A percentile compares a stretch with the other conserved stretches of the same genome.
Conservation (phyloP, 371 early-diverging fungal species). For the Rhizopus stolonifer region DNA sequence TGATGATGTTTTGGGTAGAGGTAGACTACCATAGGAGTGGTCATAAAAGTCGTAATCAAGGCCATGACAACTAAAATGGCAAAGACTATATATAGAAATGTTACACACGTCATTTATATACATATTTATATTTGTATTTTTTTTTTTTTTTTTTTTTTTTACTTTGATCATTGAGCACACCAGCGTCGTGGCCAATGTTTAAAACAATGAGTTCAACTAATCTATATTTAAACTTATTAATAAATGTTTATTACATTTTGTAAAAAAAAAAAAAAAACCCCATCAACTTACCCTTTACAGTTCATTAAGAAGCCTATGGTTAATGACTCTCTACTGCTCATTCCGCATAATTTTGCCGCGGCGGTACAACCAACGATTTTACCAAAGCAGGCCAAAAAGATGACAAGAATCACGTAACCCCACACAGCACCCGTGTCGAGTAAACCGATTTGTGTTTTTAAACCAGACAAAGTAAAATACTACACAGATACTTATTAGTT, state of each 20-base stretch:
- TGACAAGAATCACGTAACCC: constrained; percentile 78
- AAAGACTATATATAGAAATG: constrained; percentile 50
- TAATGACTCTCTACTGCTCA: constrained; percentile 81
- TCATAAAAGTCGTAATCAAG: constrained; percentile 78
- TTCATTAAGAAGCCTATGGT: constrained; percentile 93
- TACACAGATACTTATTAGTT: constrained; percentile 10
- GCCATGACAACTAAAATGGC: constrained; percentile 93
- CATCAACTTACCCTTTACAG: constrained; percentile 75
- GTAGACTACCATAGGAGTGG: constrained; percentile 59
- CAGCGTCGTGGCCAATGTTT: constrained; percentile 86
- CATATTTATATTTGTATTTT: background rate
- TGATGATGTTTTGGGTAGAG: constrained; percentile 64
- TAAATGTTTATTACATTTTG: background rate
- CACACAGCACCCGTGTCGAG: constrained; percentile 72
- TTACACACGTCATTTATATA: background rate
- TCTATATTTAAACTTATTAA: constrained; percentile 19
- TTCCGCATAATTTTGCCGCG: constrained; percentile 68
- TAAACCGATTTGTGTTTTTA: constrained; percentile 82
- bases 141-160: constrained; percentile 24
- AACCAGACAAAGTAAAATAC: constrained; percentile 91
- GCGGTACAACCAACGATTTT: constrained; percentile 84
- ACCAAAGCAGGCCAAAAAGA: constrained; percentile 78
- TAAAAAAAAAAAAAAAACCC: constrained; percentile 7
- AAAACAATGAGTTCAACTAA: constrained; percentile 93
- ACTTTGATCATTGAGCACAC: constrained; percentile 71